These are phyloP conservation scores for Colletotrichum sidae DNA, from an alignment of 2,329 filamentous ascomycete genomes.

Conservation along the genomic window DNA sequence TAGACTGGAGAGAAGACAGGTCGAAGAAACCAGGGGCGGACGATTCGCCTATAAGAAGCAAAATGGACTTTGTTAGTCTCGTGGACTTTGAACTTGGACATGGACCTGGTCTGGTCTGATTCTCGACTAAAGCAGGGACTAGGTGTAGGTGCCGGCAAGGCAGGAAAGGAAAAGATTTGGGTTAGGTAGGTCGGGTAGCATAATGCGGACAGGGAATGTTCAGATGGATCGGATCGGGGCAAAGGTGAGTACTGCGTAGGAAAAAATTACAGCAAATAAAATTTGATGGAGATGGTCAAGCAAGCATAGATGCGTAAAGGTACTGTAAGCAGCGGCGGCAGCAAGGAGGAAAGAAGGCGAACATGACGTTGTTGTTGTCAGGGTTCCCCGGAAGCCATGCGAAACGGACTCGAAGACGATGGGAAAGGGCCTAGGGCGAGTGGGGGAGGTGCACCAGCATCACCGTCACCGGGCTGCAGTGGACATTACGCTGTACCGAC, in stretches of 20 bases:
- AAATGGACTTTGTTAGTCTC: constrained; percentile 15
- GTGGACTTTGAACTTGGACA: neutral
- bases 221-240: constrained; percentile 33
- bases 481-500: constrained; percentile 2
- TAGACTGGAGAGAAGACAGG: constrained; percentile 22
- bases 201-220: neutral
- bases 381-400: constrained; percentile 22
- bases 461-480: neutral
- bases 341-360: constrained; percentile 38
- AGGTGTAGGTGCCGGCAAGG: neutral
- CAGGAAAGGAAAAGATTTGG: constrained; percentile 2
- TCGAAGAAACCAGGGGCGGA: constrained; percentile 22
- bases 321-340: neutral
- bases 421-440: constrained; percentile 28
- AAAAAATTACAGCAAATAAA: constrained; percentile 35
- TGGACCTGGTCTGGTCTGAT: no score
- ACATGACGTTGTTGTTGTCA: constrained; percentile 35
- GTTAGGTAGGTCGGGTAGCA: neutral
- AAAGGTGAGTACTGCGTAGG: constrained; percentile 5
- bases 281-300: no score
- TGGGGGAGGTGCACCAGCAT: neutral
- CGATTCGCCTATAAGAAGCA: constrained; percentile 37
- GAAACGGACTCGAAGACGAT: constrained; percentile 21
- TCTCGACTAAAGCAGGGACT: no score
- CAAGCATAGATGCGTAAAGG: no score